These are phyloP conservation scores for Drechslera avenae DNA, from an alignment of 2,329 filamentous ascomycete genomes.

Conservation along the genomic window DNA sequence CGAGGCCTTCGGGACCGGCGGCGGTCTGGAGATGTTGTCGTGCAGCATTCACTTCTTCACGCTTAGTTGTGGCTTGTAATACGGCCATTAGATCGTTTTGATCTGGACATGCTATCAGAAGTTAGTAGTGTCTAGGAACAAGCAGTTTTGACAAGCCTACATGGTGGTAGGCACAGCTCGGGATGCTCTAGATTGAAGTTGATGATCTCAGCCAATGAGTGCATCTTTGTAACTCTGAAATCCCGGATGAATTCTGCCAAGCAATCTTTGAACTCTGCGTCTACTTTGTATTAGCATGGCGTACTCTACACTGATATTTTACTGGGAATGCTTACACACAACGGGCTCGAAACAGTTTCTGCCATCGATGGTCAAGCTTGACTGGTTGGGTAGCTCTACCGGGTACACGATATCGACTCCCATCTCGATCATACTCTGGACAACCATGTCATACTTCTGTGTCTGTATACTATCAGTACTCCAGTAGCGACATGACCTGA, in stretches of 20 bases:
- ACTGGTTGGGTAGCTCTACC: conserved; percentile 39
- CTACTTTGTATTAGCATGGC: conserved; percentile 20
- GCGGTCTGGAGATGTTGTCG: conserved; percentile 34
- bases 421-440: conserved; percentile 45
- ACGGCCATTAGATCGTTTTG: conserved; percentile 46
- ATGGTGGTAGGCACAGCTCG: conserved; percentile 41
- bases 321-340: conserved; percentile 36
- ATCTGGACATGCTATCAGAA: conserved; percentile 31
- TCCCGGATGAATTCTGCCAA: conserved; percentile 43
- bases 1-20: conserved; percentile 41
- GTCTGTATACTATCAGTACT: conserved; percentile 29
- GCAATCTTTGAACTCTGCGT: conserved; percentile 44
- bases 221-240: conserved; percentile 44
- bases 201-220: conserved; percentile 46
- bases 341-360: conserved; percentile 46
- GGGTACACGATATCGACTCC: conserved; percentile 45
- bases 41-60: conserved; percentile 35
- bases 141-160: conserved; percentile 17
- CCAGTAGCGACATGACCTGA: conserved; percentile 2
- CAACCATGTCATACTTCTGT: conserved; percentile 45
- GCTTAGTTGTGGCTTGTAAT: conserved; percentile 29
- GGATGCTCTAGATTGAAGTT: conserved; percentile 47
- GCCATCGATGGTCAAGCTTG: conserved; percentile 37
- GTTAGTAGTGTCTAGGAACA: not conserved
- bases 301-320: too few relatives aligned